Conservation (phyloP, 2,329 filamentous ascomycete genomes). For the Cladosporium halotolerans region DNA sequence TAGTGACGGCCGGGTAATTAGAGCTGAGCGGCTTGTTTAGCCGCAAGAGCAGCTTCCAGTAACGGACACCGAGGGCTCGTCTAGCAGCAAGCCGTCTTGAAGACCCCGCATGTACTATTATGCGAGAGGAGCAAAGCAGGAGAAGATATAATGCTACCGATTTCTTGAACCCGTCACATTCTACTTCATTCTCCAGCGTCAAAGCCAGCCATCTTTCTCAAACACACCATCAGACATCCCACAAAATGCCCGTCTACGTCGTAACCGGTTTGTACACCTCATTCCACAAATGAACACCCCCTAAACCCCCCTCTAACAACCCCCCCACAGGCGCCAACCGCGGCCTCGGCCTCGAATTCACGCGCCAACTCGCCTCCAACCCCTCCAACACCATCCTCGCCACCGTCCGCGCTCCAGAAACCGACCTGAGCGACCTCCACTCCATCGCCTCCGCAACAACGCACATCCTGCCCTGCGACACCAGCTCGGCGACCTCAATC, state of each 20-base stretch:
- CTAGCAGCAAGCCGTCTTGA: no score
- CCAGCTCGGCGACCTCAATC: conserved; percentile 32
- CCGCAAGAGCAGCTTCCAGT: no score
- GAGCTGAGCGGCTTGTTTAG: no score
- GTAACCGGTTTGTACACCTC: not conserved
- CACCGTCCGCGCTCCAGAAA: conserved; percentile 31
- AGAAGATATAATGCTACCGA: no score
- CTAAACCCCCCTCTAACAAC: conserved; percentile 19
- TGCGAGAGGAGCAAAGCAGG: no score
- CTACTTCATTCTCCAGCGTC: no score
- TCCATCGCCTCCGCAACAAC: conserved; percentile 25
- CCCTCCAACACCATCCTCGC: conserved; percentile 35
- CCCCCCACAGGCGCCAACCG: conserved; percentile 38
- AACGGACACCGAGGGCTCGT: no score
- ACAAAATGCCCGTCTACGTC: conserved; percentile 6
- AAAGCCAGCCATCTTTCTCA: not conserved
- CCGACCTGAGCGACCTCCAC: conserved; percentile 27
- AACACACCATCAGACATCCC: not conserved
- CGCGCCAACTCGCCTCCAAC: conserved; percentile 39
- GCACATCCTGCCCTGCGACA: conserved; percentile 39
- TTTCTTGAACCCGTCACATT: not conserved
- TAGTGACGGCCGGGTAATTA: no score
- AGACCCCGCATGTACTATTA: conserved; percentile 5
- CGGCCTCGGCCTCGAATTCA: conserved; percentile 47
- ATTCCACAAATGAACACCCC: not conserved